These are phyloP conservation scores for Solanum sejunctum DNA, from an alignment of 257 asterid genomes.

Conservation along the genomic window DNA sequence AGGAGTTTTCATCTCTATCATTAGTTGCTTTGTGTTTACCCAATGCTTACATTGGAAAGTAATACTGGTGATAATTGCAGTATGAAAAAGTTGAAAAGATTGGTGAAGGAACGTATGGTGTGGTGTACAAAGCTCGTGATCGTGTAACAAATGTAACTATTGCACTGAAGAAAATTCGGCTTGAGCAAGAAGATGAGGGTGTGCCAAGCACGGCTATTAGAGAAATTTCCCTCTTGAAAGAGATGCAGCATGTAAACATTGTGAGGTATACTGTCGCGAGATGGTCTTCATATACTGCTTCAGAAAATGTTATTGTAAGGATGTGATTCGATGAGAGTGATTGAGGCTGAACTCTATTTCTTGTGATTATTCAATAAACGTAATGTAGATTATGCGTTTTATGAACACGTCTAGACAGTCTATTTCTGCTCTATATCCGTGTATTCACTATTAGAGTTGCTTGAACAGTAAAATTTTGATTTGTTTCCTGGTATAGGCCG, in stretches of 20 bases:
- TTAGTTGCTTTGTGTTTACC: background rate
- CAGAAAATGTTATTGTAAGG: background rate
- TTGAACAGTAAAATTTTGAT: background rate
- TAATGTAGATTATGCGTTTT: background rate
- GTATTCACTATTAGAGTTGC: background rate
- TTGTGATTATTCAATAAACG: background rate
- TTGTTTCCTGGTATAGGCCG: background rate
- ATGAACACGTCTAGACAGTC: background rate
- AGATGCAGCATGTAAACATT: slow-evolving; percentile 92
- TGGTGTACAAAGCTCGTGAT: slow-evolving; percentile 96
- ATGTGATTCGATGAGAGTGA: background rate
- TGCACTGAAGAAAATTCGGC: slow-evolving; percentile 89
- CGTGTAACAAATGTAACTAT: slow-evolving; percentile 76
- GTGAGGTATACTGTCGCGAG: slow-evolving; percentile 38
- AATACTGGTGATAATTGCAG: slow-evolving; percentile 25
- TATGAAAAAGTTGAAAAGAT: slow-evolving; percentile 95
- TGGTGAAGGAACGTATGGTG: slow-evolving; percentile 96
- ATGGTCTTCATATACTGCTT: background rate
- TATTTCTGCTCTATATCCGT: background rate
- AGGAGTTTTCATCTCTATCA: background rate
- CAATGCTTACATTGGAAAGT: background rate
- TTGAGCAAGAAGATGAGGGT: slow-evolving; percentile 98
- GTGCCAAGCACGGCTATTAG: slow-evolving; percentile 97
- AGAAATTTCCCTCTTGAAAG: slow-evolving; percentile 88
- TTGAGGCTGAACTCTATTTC: background rate